Base-by-base conservation (phyloP, 176 grass and related monocot genomes). In the Zizania latifolia region DNA sequence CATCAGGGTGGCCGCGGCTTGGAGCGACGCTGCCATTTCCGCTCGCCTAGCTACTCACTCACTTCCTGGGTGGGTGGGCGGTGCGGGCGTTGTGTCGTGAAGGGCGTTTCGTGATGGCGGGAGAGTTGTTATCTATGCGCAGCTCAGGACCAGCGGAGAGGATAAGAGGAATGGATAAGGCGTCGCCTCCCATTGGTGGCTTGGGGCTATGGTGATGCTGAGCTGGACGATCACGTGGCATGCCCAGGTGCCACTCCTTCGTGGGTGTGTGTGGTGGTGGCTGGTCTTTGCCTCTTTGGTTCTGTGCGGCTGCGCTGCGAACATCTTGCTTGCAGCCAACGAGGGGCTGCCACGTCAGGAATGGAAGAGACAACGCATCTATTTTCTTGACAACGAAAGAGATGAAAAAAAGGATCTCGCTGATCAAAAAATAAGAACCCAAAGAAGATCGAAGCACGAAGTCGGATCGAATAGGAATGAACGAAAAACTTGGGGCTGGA, bases 1-100 rank as follows among this genome's bases (percentile, higher is more conserved):
- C 92, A 96, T 92, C 41, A 96, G 33, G 21, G 92, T 96, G 54
- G 89, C 89, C 83, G 83, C 84, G 62, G 92, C 89, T 79, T 96
- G 92, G 62, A 96, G 89, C 40, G 89, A 96, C 45, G 90, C 82
- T 83, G 89, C 89, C 92, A 96, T 96, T 26, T 58, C 46, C 56
- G 73, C 27, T 35, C 38, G 68, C n/a, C 72, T 61, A 15, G 34
- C 17, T n/a, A 6, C 46, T 50, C 46, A 8, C 17, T 50, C 22
- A 51, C 45, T 45, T 10, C n/a, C n/a, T n/a, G n/a, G n/a, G n/a
- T n/a, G n/a, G 40, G 19, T 75, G 31, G 54, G 15, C 50, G 33
- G 48, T 53, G 6, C 19, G 44, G 44, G 16, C 16, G 44, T 45
- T 79, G 74, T 40, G 58, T 70, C 39, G 74, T 50, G 78, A 76